Base-by-base conservation (phyloP, 2,329 filamentous ascomycete species). In the Beauveria scarabaeidicola region DNA sequence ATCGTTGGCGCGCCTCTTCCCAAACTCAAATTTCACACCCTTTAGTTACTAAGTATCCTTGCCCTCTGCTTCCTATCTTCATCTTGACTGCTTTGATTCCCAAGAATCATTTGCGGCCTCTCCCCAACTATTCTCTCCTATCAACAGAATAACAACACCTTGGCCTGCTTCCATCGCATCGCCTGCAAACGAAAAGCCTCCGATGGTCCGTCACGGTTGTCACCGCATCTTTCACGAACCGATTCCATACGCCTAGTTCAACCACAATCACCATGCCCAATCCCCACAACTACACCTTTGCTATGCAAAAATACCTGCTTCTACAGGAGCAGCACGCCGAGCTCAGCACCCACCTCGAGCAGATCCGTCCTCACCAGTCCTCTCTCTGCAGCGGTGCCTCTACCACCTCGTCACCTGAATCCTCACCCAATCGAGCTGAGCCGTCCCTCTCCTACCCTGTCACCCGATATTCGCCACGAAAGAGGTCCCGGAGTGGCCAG, bases 401-500 rank as follows among this genome's bases (percentile, higher is more conserved):
- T n/a, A 46, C 47, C n/a, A 13, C 25, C n/a, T 51, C 55, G 7
- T 78, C 85, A 69, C 77, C 84, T 71, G 73, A 84, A 69, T 79
- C 81, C 68, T 86, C 86, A 69, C 81, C 79, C 67, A 76, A 82
- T 71, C 69, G 86, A 75, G 70, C 79, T 79, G 63, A 78, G 81
- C 58, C 77, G 77, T 70, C 64, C 13, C 62, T 71, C 70, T 67
- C 79, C 76, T 53, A 83, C 74, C 73, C 81, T 75, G 66, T 80
- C 73, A 67, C 75, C 71, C 70, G 70, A 52, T 72, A 72, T 62
- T 70, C 78, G 2, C 68, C 69, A 43, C 70, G 68, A 25, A 62
- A 70, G 69, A 55, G 70, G 66, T 50, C 65, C 65, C 48, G 60
- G 59, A 67, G 67, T 53, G 66, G 66, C 15, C 66, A 69, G 32